Evolutionary conservation across 2,329 filamentous ascomycete species (phyloP).

Genomic region (Penicillium corylophilum): DNA sequence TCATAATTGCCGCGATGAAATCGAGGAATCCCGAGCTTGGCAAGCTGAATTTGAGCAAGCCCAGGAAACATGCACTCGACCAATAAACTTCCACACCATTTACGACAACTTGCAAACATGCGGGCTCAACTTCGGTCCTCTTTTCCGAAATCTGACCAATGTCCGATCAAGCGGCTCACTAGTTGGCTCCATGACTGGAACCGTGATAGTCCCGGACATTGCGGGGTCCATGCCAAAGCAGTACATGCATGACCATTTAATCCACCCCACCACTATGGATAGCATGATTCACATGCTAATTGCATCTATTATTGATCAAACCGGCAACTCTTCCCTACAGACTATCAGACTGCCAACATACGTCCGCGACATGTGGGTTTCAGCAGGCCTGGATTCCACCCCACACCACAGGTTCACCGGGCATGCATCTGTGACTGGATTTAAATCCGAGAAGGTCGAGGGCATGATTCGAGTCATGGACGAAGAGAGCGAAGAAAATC

Average conservation of each 20-base stretch:
- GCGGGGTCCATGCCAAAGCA: slow-evolving; percentile 33
- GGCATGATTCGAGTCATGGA: slow-evolving; percentile 22
- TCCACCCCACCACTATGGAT: slow-evolving; percentile 40
- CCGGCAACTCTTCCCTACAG: slow-evolving; percentile 20
- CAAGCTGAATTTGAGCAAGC: slow-evolving; percentile 11
- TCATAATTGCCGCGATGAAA: slow-evolving; percentile 10
- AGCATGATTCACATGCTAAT: slow-evolving; percentile 34
- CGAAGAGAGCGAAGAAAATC: slow-evolving; percentile 4
- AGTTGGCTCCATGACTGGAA: slow-evolving; percentile 21
- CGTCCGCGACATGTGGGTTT: slow-evolving; percentile 35
- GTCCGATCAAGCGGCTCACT: slow-evolving; percentile 19
- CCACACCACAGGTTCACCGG: slow-evolving; percentile 24
- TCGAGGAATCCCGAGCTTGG: slow-evolving; percentile 16
- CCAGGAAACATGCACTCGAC: slow-evolving; percentile 17
- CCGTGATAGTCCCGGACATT: slow-evolving; percentile 31
- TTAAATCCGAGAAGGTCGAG: slow-evolving; percentile 12
- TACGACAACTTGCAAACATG: slow-evolving; percentile 29
- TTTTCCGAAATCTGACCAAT: slow-evolving; percentile 31
- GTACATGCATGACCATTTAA: slow-evolving; percentile 32
- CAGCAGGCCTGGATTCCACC: slow-evolving; percentile 21
- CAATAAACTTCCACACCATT: slow-evolving; percentile 22
- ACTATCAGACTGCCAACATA: slow-evolving; percentile 31
- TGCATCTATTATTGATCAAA: slow-evolving; percentile 26
- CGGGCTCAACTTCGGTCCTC: slow-evolving; percentile 32
- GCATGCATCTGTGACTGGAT: slow-evolving; percentile 21